These are phyloP conservation scores for Myxozyma sirexii DNA, from an alignment of 805 yeast genomes.

Conservation along the genomic window DNA sequence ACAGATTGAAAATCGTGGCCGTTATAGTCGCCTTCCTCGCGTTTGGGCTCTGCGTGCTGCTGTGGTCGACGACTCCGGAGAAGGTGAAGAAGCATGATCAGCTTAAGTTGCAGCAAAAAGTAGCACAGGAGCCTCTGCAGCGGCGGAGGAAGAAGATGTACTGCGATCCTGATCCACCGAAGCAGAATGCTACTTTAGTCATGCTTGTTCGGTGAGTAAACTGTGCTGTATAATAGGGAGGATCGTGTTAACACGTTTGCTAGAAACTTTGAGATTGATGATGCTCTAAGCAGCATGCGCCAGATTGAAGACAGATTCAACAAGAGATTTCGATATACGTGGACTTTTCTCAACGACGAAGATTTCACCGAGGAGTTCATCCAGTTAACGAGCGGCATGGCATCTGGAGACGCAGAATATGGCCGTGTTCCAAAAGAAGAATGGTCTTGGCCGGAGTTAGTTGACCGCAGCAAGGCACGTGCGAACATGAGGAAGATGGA, in stretches of 20 bases:
- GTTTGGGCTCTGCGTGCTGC: slow-evolving; percentile 22
- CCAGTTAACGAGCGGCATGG: slow-evolving; percentile 62
- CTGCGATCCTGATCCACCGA: slow-evolving; percentile 34
- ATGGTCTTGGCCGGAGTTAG: slow-evolving; percentile 86
- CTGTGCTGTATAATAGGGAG: too few relatives aligned
- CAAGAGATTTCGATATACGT: slow-evolving; percentile 76
- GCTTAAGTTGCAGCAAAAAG: slow-evolving; percentile 22
- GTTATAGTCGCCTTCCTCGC: slow-evolving; percentile 8
- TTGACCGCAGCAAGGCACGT: slow-evolving; percentile 70
- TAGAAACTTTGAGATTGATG: slow-evolving; percentile 64
- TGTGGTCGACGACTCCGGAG: slow-evolving; percentile 26
- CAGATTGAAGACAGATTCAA: slow-evolving; percentile 87
- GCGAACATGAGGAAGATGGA: slow-evolving; percentile 57
- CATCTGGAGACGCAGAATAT: slow-evolving; percentile 75
- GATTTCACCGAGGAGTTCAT: slow-evolving; percentile 82
- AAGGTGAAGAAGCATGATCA: slow-evolving; percentile 25
- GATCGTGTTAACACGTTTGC: not conserved
- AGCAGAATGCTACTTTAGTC: slow-evolving; percentile 62
- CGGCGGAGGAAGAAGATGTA: slow-evolving; percentile 29
- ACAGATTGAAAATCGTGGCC: slow-evolving; percentile 17
- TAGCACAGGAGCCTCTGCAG: slow-evolving; percentile 25
- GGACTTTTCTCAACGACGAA: slow-evolving; percentile 93
- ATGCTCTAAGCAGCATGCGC: slow-evolving; percentile 58
- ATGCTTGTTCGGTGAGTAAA: slow-evolving; percentile 61
- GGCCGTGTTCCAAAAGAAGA: slow-evolving; percentile 77